A percentile compares a stretch with the other conserved stretches of the same genome.
Evolutionary conservation across 2,329 filamentous ascomycete species (phyloP).

Genomic region (Rhynchosporium secalis): DNA sequence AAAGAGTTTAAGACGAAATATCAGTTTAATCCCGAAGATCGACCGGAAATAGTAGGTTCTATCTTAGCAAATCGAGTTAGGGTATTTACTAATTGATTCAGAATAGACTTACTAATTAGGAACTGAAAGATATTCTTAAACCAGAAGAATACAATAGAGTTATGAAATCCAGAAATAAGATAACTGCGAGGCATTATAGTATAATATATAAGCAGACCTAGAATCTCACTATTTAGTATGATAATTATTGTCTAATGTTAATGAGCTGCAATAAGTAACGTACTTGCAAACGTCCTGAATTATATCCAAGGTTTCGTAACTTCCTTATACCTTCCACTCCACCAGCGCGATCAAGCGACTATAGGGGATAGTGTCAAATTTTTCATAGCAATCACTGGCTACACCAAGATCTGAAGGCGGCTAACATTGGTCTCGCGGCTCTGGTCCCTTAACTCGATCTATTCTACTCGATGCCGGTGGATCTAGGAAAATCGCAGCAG

Average conservation of each 20-base stretch:
- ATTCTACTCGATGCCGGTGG: too few relatives aligned
- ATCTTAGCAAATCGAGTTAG: constrained; percentile 6
- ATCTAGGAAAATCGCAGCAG: too few relatives aligned
- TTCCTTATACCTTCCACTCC: too few relatives aligned
- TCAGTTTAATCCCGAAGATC: constrained; percentile 24
- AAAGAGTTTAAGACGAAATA: constrained; percentile 20
- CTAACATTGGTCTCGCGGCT: accelerated
- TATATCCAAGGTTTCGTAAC: not conserved
- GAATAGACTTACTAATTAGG: constrained; percentile 21
- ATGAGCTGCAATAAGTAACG: not conserved
- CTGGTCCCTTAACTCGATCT: too few relatives aligned
- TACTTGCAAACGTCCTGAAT: constrained; percentile 1
- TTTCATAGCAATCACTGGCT: too few relatives aligned
- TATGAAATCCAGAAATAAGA: constrained; percentile 20
- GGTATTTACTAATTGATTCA: constrained; percentile 17
- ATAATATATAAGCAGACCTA: constrained; percentile 14
- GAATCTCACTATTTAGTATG: not conserved
- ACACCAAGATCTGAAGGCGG: too few relatives aligned
- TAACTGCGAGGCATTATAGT: constrained; percentile 14
- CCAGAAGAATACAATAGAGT: constrained; percentile 15
- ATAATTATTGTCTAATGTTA: not conserved
- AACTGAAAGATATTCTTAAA: constrained; percentile 17
- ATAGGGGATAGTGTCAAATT: too few relatives aligned
- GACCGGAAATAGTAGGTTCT: constrained; percentile 18
- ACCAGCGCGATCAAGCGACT: too few relatives aligned